Evolutionary conservation across 2,329 filamentous ascomycete species (phyloP).

Genomic region (Acephala macrosclerotiorum): DNA sequence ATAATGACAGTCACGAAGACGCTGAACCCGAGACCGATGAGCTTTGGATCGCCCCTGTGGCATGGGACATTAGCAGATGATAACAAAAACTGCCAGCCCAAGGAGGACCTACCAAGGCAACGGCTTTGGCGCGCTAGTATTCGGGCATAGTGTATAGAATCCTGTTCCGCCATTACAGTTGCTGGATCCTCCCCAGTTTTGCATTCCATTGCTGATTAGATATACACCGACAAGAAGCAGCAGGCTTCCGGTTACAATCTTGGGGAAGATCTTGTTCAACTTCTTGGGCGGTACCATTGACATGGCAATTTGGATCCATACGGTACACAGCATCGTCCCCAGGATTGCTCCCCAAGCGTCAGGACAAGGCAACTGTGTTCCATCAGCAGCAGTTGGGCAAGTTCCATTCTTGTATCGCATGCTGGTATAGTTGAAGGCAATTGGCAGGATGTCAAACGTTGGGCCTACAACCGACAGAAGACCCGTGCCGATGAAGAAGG

Average conservation of each 20-base stretch:
- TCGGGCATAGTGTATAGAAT: slow-evolving; percentile 63
- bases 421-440: slow-evolving; percentile 65
- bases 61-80: not conserved
- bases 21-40: slow-evolving; percentile 71
- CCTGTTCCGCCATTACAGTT: slow-evolving; percentile 58
- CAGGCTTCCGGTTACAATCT: slow-evolving; percentile 72
- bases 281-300: slow-evolving; percentile 68
- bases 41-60: slow-evolving; percentile 63
- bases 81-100: not conserved
- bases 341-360: slow-evolving; percentile 71
- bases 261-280: slow-evolving; percentile 70
- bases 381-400: slow-evolving; percentile 63
- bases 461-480: slow-evolving; percentile 73
- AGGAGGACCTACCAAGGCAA: slow-evolving; percentile 54
- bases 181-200: slow-evolving; percentile 73
- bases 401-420: slow-evolving; percentile 72
- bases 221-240: slow-evolving; percentile 72
- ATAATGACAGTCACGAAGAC: slow-evolving; percentile 74
- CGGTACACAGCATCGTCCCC: slow-evolving; percentile 58
- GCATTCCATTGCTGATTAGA: slow-evolving; percentile 67
- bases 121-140: slow-evolving; percentile 63
- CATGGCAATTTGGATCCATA: slow-evolving; percentile 66
- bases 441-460: slow-evolving; percentile 71
- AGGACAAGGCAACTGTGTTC: slow-evolving; percentile 67
- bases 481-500: slow-evolving; percentile 70